These are phyloP conservation scores for Trichoderma breve DNA, from an alignment of 2,329 filamentous ascomycete genomes.

Conservation along the genomic window DNA sequence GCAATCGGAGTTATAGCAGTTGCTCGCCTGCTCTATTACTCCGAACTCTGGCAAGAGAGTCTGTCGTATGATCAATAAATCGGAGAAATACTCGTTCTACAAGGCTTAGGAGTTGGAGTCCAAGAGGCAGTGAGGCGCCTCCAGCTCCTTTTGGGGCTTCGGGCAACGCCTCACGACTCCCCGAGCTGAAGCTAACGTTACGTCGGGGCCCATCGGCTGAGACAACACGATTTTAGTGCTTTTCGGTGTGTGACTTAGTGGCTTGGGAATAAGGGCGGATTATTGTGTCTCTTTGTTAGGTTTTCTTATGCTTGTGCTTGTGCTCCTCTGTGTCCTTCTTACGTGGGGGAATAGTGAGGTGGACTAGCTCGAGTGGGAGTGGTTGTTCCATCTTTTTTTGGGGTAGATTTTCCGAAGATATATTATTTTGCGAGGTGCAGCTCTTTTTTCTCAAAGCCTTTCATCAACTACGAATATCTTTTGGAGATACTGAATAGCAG, in stretches of 20 bases:
- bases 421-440: neutral
- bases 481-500: neutral
- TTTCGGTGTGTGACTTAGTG: neutral
- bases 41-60: neutral
- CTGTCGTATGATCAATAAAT: neutral
- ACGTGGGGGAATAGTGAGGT: neutral
- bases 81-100: neutral
- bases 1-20: neutral
- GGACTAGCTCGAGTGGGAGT: neutral
- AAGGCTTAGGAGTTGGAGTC: neutral
- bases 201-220: neutral
- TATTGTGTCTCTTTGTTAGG: neutral
- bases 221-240: neutral
- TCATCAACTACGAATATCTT: neutral
- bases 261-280: neutral
- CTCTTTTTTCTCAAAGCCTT: neutral
- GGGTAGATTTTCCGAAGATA: neutral
- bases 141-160: neutral
- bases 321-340: neutral
- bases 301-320: neutral
- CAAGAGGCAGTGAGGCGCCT: neutral
- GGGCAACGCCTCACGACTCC: neutral
- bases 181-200: constrained; percentile 14
- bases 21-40: neutral
- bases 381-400: neutral